These are phyloP conservation scores for Dictyophora rubrovolvata DNA, from an alignment of 768 basidiomycete genomes.

Conservation along the genomic window DNA sequence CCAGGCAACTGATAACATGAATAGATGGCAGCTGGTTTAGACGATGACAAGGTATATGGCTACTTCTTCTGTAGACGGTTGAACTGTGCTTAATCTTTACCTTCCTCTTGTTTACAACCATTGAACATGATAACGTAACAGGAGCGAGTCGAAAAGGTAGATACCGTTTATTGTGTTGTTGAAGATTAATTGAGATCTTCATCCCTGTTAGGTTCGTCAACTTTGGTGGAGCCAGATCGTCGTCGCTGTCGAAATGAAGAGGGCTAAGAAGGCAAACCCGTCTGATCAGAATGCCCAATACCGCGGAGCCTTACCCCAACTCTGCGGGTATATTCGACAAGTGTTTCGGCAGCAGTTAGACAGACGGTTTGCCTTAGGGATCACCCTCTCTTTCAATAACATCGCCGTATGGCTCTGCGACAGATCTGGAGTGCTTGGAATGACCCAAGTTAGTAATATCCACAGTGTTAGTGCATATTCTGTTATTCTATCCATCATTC, in stretches of 20 bases:
- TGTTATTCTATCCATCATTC: background rate
- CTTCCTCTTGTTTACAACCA: too few species aligned
- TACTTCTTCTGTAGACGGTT: too few species aligned
- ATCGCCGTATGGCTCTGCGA: background rate
- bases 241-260: background rate
- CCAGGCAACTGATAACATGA: background rate
- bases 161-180: background rate
- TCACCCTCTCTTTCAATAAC: background rate
- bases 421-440: background rate
- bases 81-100: too few species aligned
- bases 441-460: background rate
- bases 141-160: background rate
- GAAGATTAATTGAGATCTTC: too few species aligned
- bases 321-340: background rate
- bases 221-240: background rate
- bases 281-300: background rate
- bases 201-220: background rate
- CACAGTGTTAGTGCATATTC: background rate
- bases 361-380: background rate
- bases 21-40: too few species aligned
- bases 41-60: too few species aligned
- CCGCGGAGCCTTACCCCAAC: background rate
- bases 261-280: too few species aligned
- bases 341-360: background rate
- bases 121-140: too few species aligned